Percentiles rank a stretch among this genome's conserved stretches.
Conservation (phyloP, 2,329 filamentous ascomycete species). For the Triangularia setosa region DNA sequence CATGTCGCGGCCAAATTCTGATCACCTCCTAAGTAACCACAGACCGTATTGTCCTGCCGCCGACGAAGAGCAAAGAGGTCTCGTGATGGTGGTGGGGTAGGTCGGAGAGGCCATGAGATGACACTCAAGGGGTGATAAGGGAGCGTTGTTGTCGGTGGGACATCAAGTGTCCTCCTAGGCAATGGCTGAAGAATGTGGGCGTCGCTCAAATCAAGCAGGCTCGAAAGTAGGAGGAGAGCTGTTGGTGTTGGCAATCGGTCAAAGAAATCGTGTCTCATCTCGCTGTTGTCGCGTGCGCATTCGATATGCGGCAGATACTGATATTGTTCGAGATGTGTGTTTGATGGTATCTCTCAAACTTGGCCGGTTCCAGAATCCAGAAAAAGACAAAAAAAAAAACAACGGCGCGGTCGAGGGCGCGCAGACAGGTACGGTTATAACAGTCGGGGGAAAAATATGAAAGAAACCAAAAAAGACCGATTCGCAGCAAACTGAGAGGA, state of each 20-base stretch:
- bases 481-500: not conserved
- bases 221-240: constrained; percentile 30
- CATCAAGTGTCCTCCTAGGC: constrained; percentile 23
- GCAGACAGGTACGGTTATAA: not conserved
- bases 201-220: constrained; percentile 24
- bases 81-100: constrained; percentile 42
- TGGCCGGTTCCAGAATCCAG: constrained; percentile 6
- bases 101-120: constrained; percentile 32
- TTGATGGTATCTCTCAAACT: not conserved
- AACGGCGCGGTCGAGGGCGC: not conserved
- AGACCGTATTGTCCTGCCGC: constrained; percentile 51
- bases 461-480: constrained; percentile 2
- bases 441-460: not conserved
- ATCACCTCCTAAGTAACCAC: constrained; percentile 54
- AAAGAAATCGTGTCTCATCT: constrained; percentile 29
- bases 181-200: constrained; percentile 26
- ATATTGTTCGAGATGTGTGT: not conserved
- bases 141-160: constrained; percentile 27
- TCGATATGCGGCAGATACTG: not conserved
- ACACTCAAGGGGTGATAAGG: constrained; percentile 32
- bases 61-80: constrained; percentile 35
- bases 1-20: constrained; percentile 53
- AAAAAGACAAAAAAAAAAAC: not conserved
- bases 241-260: constrained; percentile 29
- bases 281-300: not conserved